A percentile compares a stretch with the other conserved stretches of the same genome.
Evolutionary conservation across 306 rosid genomes (phyloP).

Genomic region (Ochetophila trinervis): DNA sequence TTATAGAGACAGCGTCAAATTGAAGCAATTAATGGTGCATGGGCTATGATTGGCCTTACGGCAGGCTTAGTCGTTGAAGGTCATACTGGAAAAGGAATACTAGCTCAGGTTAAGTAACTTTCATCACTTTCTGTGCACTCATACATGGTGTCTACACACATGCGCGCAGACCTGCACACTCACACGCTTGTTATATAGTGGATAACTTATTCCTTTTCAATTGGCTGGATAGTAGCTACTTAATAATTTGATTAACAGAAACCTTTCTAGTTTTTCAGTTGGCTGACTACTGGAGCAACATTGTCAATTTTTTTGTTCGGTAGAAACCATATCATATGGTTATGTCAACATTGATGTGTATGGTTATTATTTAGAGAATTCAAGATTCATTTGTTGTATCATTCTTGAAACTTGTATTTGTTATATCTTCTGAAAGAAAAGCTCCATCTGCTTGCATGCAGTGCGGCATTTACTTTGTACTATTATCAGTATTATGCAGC

Average conservation of each 20-base stretch:
- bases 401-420: slow-evolving; percentile 30
- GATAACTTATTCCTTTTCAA: slow-evolving; percentile 16
- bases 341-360: neutral
- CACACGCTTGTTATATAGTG: slow-evolving; percentile 8
- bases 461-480: slow-evolving; percentile 20
- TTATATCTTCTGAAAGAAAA: slow-evolving; percentile 11
- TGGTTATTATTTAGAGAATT: slow-evolving; percentile 8
- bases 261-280: slow-evolving; percentile 54
- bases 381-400: slow-evolving; percentile 35
- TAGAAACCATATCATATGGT: slow-evolving; percentile 25
- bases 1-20: slow-evolving; percentile 72
- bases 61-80: slow-evolving; percentile 80
- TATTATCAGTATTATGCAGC: slow-evolving; percentile 3
- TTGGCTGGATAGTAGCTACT: slow-evolving; percentile 21
- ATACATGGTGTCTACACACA: neutral
- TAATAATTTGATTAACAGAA: slow-evolving; percentile 15
- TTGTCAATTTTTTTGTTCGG: slow-evolving; percentile 49
- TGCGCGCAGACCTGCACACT: neutral
- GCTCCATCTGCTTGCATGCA: slow-evolving; percentile 21
- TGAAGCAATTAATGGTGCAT: slow-evolving; percentile 93
- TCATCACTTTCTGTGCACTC: neutral
- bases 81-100: slow-evolving; percentile 76
- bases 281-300: slow-evolving; percentile 50
- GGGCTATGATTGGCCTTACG: slow-evolving; percentile 96
- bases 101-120: slow-evolving; percentile 55